Percentiles rank a stretch among this genome's conserved stretches.
Evolutionary conservation across 73 alveolate species (phyloP).

Genomic region (Symbiodinium pilosum): DNA sequence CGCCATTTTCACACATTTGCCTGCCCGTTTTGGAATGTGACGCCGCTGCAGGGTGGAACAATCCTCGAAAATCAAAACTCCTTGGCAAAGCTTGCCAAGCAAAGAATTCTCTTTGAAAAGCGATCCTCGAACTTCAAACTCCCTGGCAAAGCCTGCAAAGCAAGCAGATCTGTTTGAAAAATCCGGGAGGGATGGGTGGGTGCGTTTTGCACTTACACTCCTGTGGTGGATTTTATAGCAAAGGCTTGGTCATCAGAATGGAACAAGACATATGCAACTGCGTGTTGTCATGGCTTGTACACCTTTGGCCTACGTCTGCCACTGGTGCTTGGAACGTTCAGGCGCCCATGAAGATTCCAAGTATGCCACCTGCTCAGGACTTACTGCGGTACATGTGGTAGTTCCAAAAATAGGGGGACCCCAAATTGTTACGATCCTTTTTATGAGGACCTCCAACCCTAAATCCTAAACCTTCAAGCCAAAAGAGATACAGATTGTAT

Average conservation of each 20-base stretch:
- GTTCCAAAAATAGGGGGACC: no score
- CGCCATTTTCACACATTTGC: not conserved
- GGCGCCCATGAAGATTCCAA: no score
- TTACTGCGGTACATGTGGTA: no score
- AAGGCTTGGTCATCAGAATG: not conserved
- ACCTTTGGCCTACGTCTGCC: not conserved
- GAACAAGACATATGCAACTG: not conserved
- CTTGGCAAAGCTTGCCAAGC: not conserved
- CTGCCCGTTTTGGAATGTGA: constrained; percentile 9
- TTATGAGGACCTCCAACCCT: no score
- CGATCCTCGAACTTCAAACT: no score
- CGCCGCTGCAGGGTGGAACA: constrained; percentile 12
- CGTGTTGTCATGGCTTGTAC: not conserved
- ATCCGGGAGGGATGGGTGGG: not conserved
- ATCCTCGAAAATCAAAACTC: not conserved
- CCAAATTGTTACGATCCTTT: no score
- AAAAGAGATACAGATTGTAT: no score
- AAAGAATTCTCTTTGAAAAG: not conserved
- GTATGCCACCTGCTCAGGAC: no score
- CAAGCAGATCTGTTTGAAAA: not conserved
- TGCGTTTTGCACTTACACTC: not conserved
- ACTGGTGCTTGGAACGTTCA: not conserved
- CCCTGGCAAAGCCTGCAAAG: not conserved
- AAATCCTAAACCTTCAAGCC: no score
- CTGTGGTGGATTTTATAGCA: not conserved